Evolutionary conservation across 805 yeast genomes (phyloP), one percentile per base, ranked within the genome.

Genomic region (Kodamaea jinghongensis): DNA sequence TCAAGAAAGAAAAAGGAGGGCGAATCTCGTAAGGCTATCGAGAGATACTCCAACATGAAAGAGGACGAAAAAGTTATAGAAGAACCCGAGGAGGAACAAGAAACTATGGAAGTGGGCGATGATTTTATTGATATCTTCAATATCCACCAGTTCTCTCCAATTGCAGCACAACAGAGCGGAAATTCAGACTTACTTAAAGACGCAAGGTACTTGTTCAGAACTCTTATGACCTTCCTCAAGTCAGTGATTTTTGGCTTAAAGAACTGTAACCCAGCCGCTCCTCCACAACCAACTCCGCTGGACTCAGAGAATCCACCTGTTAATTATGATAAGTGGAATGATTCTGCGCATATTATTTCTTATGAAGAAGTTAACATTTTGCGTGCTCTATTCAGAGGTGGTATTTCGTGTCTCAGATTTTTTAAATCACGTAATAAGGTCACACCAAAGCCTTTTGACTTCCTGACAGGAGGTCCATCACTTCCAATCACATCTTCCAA

Each of bases 241-340:
- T 86, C 96, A 0, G 85, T 89, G 31, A 84, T 91, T 52, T 86
- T 83, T 60, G 96, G 96, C 3, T 69, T 95, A 48, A 89, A 88
- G 56, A 81, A 81, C 38, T 89, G 96, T 57, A 91, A 90, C 55
- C 95, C 96, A 1, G 84, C 91, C 1, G 69, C 63, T 1, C 74
- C 74, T 4, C 70, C 72, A 5, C 73, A 66, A 43, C 72, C 73
- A 9, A 50, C 65, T 6, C 57, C 58, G 28, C 54, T 60, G 5
- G 73, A 67, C 40, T 83, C 95, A 0, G 64, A 59, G 38, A 60
- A 53, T 31, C 60, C 67, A 2, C 71, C 65, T 43, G 67, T 65
- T 12, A 66, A 67, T 39, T 64, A 67, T 47, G 75, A 67, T 38
- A 69, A 68, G 47, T 91, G 97, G 97, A 81, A 84, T 44, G 93